Conservation (phyloP, 2,329 filamentous ascomycete species). For the Calonectria pseudoturangicola region DNA sequence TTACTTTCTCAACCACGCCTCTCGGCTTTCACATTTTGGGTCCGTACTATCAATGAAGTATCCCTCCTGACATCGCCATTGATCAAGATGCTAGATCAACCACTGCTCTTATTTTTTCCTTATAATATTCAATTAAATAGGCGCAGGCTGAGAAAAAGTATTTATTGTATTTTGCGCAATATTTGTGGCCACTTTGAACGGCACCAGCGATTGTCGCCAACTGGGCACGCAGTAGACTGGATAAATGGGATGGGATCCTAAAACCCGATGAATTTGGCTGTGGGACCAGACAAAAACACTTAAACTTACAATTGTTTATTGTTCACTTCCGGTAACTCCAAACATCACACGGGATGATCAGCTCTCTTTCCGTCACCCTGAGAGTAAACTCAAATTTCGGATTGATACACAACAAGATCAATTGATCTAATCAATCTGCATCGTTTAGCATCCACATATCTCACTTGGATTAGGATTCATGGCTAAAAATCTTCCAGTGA, state of each 20-base stretch:
- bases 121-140: no score
- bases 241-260: no score
- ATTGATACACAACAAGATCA: not conserved
- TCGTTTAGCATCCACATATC: not conserved
- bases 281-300: no score
- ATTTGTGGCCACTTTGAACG: no score
- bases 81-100: not conserved
- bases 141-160: not conserved
- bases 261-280: no score
- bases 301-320: no score
- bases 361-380: not conserved
- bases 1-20: not conserved
- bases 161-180: no score
- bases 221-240: no score
- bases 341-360: not conserved
- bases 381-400: not conserved
- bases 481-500: not conserved
- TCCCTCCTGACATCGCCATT: not conserved
- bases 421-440: constrained; percentile 15
- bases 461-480: not conserved
- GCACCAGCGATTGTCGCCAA: no score
- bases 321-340: not conserved
- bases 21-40: not conserved
- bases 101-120: no score
- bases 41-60: not conserved